Evolutionary conservation across 192 early-diverging fungal species (phyloP), one percentile per base, ranked within the genome.

Genomic region (Backusella luteola): DNA sequence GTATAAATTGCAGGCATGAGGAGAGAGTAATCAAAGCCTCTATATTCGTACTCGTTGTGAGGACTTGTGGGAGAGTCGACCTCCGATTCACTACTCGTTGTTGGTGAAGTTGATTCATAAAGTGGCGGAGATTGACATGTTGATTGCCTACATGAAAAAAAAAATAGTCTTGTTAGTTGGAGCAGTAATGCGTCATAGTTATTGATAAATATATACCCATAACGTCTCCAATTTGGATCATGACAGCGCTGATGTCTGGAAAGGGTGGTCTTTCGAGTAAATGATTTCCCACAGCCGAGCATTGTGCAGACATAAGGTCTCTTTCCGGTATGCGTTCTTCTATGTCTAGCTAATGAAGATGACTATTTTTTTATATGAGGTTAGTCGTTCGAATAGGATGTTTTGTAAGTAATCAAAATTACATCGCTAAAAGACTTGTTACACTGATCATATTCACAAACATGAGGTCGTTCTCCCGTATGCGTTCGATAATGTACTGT

Each of bases 401-500:
- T n/a, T 69, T 38, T 11, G 4, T 29, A 39, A 12, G 32, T 15
- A 11, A 46, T 7, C 5, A 29, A 29, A 34, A 66, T 73, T 71
- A 86, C 85, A 84, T 91, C 90, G 73, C 89, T 91, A 79, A 94
- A 94, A 6, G 84, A 86, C 82, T 92, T 92, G 73, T 86, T 88
- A 78, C 92, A 94, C 44, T 83, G 81, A 23, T 85, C 85, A 79
- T 88, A 87, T 79, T 88, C 84, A 81, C 90, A 91, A 66, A 85
- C 81, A 78, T 91, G 89, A 34, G 91, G 91, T 53, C 87, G 81
- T 68, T 91, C 90, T 35, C 91, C 91, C 56, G 91, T 89, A 76
- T 92, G 91, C n/a, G 89, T 91, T 68, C 92, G 91, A 73, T 87
- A 85, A 79, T 94, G 92, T 23, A 94, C 90, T 17, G 90, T 91